Percentiles rank a stretch among this genome's conserved stretches.
phyloP scores from a whole-genome alignment of 1,284 basidiomycete species.

The Melampsora americana region DNA sequence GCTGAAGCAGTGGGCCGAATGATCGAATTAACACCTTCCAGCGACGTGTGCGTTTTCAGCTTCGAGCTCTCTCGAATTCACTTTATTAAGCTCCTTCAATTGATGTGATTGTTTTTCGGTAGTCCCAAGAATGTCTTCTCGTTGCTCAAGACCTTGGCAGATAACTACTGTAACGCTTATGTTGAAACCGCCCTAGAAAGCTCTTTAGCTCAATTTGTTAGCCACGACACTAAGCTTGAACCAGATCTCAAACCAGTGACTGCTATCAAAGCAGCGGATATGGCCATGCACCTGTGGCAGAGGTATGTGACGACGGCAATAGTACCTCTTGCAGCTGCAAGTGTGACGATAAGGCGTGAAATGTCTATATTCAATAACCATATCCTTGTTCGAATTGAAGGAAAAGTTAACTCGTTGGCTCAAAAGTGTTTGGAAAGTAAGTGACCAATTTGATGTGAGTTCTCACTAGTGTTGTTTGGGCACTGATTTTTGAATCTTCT shows the following conservation, averaged over 20 bases:
- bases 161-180: slow-evolving; percentile 79
- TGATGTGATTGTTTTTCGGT: slow-evolving; percentile 13
- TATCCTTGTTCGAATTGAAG: slow-evolving; percentile 80
- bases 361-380: slow-evolving; percentile 93
- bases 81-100: neutral
- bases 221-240: slow-evolving; percentile 70
- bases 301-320: slow-evolving; percentile 89
- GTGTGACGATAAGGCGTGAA: slow-evolving; percentile 83
- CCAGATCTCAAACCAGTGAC: slow-evolving; percentile 71
- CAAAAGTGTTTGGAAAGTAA: slow-evolving; percentile 79
- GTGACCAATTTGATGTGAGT: slow-evolving; percentile 49
- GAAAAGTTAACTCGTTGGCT: slow-evolving; percentile 74
- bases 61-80: neutral
- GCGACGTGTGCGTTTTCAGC: slow-evolving; percentile 69
- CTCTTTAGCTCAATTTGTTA: slow-evolving; percentile 71
- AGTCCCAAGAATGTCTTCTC: slow-evolving; percentile 87
- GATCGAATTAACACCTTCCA: slow-evolving; percentile 73
- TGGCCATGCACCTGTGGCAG: slow-evolving; percentile 94
- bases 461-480: neutral
- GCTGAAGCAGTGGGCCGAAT: slow-evolving; percentile 89
- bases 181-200: slow-evolving; percentile 88
- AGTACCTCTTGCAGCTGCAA: slow-evolving; percentile 78
- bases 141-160: slow-evolving; percentile 79
- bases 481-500: neutral
- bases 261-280: slow-evolving; percentile 73